Conservation (phyloP, 2,329 filamentous ascomycete genomes). For the Colletotrichum liaoningense region DNA sequence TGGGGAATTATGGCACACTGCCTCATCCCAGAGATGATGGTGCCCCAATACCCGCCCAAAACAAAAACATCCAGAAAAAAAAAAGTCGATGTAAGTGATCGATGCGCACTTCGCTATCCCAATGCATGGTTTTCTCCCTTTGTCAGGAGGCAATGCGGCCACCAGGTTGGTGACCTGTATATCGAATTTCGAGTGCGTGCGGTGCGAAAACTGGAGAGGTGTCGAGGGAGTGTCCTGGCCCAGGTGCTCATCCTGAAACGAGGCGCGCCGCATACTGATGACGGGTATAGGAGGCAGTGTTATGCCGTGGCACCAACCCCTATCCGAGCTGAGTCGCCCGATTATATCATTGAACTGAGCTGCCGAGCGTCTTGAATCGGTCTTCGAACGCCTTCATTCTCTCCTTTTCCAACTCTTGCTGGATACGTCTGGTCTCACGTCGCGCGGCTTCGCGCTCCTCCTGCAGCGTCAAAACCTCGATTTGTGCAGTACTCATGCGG, state of each 20-base stretch:
- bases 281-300: slow-evolving; percentile 22
- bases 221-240: slow-evolving; percentile 25
- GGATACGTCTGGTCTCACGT: slow-evolving; percentile 76
- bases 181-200: not conserved
- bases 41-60: slow-evolving; percentile 5
- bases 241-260: slow-evolving; percentile 30
- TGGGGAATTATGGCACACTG: not conserved
- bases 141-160: not conserved
- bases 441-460: slow-evolving; percentile 80
- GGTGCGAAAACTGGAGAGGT: not conserved
- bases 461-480: slow-evolving; percentile 85
- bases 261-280: slow-evolving; percentile 22
- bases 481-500: slow-evolving; percentile 84
- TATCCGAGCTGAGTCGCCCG: slow-evolving; percentile 1
- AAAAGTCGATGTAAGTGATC: not conserved
- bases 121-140: slow-evolving; percentile 22
- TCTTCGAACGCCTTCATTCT: slow-evolving; percentile 63
- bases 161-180: slow-evolving; percentile 5
- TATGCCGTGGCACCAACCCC: slow-evolving; percentile 30
- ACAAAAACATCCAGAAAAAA: not conserved
- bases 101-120: slow-evolving; percentile 21
- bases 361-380: slow-evolving; percentile 48
- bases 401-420: slow-evolving; percentile 74
- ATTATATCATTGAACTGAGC: slow-evolving; percentile 35
- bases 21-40: slow-evolving; percentile 1